Evolutionary conservation across 345 rosid species (phyloP).

Genomic region (Salix suchowensis): DNA sequence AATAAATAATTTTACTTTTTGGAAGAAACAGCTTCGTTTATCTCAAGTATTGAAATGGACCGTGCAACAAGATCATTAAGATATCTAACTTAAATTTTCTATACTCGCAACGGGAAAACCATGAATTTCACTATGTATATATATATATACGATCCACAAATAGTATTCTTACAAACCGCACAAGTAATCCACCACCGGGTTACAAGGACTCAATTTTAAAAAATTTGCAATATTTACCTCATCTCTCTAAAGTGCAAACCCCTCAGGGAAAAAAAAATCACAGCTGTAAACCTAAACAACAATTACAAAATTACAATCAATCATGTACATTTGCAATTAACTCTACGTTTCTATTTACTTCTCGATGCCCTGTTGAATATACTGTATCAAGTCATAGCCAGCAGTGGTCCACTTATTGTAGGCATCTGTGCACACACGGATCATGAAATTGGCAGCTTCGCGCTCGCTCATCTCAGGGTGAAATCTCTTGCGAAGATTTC

Average conservation of each 20-base stretch:
- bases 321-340: conserved; percentile 29
- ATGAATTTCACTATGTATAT: conserved; percentile 1
- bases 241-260: conserved; percentile 11
- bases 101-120: background rate
- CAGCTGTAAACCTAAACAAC: background rate
- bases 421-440: conserved; percentile 75
- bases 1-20: no score
- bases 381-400: conserved; percentile 91
- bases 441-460: conserved; percentile 95
- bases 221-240: background rate
- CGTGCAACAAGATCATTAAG: no score
- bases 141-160: background rate
- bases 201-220: conserved; percentile 8
- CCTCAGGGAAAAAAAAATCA: conserved; percentile 22
- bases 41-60: no score
- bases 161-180: conserved; percentile 23
- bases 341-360: conserved; percentile 34
- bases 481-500: conserved; percentile 93
- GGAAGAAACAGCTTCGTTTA: no score
- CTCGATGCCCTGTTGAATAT: conserved; percentile 95
- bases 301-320: conserved; percentile 20
- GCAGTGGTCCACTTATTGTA: conserved; percentile 96
- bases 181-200: conserved; percentile 14
- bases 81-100: no score
- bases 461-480: conserved; percentile 96